Evolutionary conservation across 2,329 filamentous ascomycete species (phyloP), one percentile per base, ranked within the genome.

Genomic region (Cladorrhinum sp.): DNA sequence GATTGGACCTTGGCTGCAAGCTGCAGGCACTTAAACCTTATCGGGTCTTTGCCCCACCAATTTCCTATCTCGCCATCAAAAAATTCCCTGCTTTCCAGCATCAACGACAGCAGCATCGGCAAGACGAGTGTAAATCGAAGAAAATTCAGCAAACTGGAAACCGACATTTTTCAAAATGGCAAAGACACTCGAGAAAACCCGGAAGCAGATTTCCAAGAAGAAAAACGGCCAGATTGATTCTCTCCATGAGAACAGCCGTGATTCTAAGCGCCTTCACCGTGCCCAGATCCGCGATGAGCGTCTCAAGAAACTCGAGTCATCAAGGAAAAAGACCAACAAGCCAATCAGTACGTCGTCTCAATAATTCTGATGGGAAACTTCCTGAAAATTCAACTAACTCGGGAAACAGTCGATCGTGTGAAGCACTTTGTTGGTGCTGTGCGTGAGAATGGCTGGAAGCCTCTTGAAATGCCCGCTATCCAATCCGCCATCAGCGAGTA

Each of bases 121-220:
- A 57, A 58, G 55, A 58, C n/a, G 54, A 60, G 38, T 58, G 24
- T 51, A 24, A 41, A 32, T 22, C 24, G 5, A 29, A 4, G 29
- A 38, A 18, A 25, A 57, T 54, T n/a, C 36, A 57, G 50, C 54
- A 59, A 52, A 55, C 6, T 4, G 22, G 13, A 50, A 50, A 18
- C 16, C 16, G 20, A 18, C 6, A 18, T 16, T 10, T 41, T 20
- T 58, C 71, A 81, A 69, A 23, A 96, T 96, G 92, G 84, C 91
- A 13, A 89, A 86, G 71, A 85, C 88, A 50, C 77, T 97, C 6
- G 79, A 85, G 65, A 98, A 97, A 73, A 90, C 95, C 20, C 85
- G 90, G 64, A 98, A 98, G 78, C 86, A 92, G 65, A 93, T 98
- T 65, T 80, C 86, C 32, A 96, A 96, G 79, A 97, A 97, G 82